Evolutionary conservation across 2,329 filamentous ascomycete genomes (phyloP), one percentile per base, ranked within the genome.

Genomic region (Trichoderma asperellum): DNA sequence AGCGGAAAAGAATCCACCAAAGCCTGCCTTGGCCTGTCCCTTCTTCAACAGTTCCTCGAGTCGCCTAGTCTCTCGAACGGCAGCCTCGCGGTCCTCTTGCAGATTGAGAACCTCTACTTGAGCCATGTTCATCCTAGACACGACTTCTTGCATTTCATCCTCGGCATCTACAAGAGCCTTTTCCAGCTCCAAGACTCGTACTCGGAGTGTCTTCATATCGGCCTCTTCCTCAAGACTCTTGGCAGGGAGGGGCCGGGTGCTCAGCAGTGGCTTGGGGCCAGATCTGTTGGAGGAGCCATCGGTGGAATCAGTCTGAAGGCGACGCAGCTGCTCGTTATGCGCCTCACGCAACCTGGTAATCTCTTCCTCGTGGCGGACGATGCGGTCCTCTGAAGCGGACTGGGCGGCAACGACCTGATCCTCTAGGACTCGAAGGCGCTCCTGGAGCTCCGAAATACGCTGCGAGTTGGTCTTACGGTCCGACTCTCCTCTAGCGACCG

Each of bases 331-430:
- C 21, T 85, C 84, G 76, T 88, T 93, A 76, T 96, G 90, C 70
- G 88, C 91, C 68, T 96, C 93, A 73, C 91, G 90, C 67, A 98
- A 82, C 27, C 86, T 83, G 21, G 87, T 83, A 47, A 97, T 87
- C 79, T 97, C 94, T 47, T 96, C 93, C 78, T 98, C 96, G 76
- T 97, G 94, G 60, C 89, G 90, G 55, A 88, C 83, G 69, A 98
- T 88, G 49, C 90, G 90, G 60, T 95, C 94, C 78, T 99, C 96
- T 0, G 93, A 95, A 24, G 91, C 88, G 68, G 93, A 90, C 79
- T 98, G 95, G 1, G 95, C 93, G 24, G 88, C 82, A 66, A 96
- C 85, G 27, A 99, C 87, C 74, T 91, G 88, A 71, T 98, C 94
- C 78, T 98, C 96, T 62, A 97, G 88, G 18, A 83, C 81, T 75